These are phyloP conservation scores for Coemansia sp. DNA, from an alignment of 371 early-diverging fungal species.

Conservation along the genomic window DNA sequence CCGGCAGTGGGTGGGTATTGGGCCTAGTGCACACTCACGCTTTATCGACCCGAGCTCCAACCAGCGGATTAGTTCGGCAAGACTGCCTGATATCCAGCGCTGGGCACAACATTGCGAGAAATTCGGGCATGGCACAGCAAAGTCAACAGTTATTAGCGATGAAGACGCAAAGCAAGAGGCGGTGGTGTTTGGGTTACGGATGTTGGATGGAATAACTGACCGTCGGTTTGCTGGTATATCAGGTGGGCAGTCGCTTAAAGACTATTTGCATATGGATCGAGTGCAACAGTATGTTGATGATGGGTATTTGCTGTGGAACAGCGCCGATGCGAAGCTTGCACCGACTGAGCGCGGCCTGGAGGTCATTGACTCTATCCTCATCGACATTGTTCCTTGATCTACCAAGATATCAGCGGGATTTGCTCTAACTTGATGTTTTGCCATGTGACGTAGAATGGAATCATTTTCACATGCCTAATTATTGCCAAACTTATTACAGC, in stretches of 20 bases:
- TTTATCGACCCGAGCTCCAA: slow-evolving; percentile 48
- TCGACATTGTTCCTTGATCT: slow-evolving; percentile 32
- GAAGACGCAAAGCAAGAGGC: slow-evolving; percentile 56
- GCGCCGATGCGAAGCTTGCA: slow-evolving; percentile 9
- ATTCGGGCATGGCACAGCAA: slow-evolving; percentile 64
- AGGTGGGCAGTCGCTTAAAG: slow-evolving; percentile 9
- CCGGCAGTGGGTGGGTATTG: slow-evolving; percentile 78
- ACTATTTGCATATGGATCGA: slow-evolving; percentile 27
- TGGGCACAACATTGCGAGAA: slow-evolving; percentile 64
- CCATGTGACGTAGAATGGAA: neutral
- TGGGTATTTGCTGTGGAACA: slow-evolving; percentile 23
- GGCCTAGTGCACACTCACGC: slow-evolving; percentile 86
- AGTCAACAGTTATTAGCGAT: neutral
- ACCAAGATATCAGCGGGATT: neutral
- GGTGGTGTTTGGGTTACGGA: slow-evolving; percentile 70
- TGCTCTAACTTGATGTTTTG: neutral
- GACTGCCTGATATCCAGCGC: slow-evolving; percentile 51
- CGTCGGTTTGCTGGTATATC: slow-evolving; percentile 11
- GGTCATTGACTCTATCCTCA: slow-evolving; percentile 43
- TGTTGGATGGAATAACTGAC: slow-evolving; percentile 33
- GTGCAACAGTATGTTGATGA: slow-evolving; percentile 12
- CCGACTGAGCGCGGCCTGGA: slow-evolving; percentile 45
- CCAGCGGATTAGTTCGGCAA: slow-evolving; percentile 58
- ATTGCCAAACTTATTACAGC: neutral
- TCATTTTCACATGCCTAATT: slow-evolving; percentile 9